Conservation (phyloP, 2,329 filamentous ascomycete species). For the Magnaporthiopsis rhizophila region DNA sequence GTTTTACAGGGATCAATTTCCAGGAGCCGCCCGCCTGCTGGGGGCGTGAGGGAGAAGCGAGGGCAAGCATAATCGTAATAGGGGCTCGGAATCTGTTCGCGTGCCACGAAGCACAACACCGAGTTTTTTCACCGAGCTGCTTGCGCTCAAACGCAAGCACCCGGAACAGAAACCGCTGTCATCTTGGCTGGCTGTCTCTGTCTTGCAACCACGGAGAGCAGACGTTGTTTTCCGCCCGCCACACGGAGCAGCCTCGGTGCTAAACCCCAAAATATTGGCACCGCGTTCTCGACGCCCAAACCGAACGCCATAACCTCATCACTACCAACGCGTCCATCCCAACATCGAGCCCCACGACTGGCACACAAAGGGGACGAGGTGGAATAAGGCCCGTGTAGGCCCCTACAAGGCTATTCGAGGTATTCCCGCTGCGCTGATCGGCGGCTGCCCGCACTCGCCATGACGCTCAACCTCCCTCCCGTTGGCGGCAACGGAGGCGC, state of each 20-base stretch:
- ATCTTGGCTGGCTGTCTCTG: background rate
- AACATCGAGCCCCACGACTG: background rate
- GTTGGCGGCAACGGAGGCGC: slow-evolving; percentile 45
- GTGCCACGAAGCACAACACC: background rate
- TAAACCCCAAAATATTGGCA: background rate
- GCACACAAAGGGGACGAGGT: no score
- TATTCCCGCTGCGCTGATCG: slow-evolving; percentile 1
- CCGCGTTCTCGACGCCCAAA: background rate
- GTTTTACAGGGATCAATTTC: slow-evolving; percentile 7
- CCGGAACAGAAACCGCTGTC: background rate
- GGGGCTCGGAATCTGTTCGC: background rate
- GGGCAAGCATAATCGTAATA: background rate
- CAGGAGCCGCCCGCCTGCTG: background rate
- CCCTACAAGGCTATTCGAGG: background rate
- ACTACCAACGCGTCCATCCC: background rate
- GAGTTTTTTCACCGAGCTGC: background rate
- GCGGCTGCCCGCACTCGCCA: slow-evolving; percentile 29
- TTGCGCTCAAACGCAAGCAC: background rate
- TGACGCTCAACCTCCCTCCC: slow-evolving; percentile 52
- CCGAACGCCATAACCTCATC: background rate
- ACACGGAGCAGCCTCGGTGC: background rate
- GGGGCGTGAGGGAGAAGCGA: background rate
- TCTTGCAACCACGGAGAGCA: background rate
- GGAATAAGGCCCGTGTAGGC: background rate
- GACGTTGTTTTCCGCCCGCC: background rate